These are phyloP conservation scores for Tremella fuciformis DNA, from an alignment of 768 basidiomycete species.

Conservation along the genomic window DNA sequence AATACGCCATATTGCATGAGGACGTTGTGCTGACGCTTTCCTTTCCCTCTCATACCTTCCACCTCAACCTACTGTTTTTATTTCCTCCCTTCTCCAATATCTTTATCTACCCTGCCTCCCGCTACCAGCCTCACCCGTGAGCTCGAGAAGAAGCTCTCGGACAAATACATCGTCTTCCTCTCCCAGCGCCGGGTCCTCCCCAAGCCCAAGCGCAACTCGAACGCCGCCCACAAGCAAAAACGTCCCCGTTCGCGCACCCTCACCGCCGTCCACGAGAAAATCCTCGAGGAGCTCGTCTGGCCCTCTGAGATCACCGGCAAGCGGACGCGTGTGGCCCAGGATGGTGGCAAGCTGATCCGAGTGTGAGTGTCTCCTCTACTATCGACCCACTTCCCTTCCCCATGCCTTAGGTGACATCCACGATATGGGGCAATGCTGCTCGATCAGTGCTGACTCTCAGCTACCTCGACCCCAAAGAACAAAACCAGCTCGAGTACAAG, in stretches of 20 bases:
- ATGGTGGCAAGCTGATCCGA: constrained; percentile 93
- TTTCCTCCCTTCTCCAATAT: not conserved
- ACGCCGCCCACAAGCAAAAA: constrained; percentile 76
- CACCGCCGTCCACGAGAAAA: constrained; percentile 95
- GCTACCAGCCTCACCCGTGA: constrained; percentile 83
- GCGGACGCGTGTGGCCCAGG: constrained; percentile 87
- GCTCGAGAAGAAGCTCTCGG: constrained; percentile 99
- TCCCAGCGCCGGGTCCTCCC: constrained; percentile 97
- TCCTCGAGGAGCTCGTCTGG: constrained; percentile 97
- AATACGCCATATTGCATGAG: not conserved
- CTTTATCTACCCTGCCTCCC: constrained; percentile 3
- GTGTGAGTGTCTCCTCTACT: constrained; percentile 69
- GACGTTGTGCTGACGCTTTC: constrained; percentile 17
- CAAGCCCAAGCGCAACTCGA: constrained; percentile 91
- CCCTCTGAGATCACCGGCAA: constrained; percentile 99
- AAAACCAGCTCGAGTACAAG: constrained; percentile 99
- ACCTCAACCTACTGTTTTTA: not conserved
- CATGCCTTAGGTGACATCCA: not conserved
- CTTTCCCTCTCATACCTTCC: constrained; percentile 10
- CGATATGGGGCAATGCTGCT: not conserved
- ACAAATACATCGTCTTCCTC: constrained; percentile 97
- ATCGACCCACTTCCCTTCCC: not conserved
- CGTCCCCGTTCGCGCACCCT: constrained; percentile 94
- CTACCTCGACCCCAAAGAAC: constrained; percentile 95
- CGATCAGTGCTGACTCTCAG: constrained; percentile 53